These are phyloP conservation scores for Penicillium bovifimosum DNA, from an alignment of 495 filamentous ascomycete genomes.

Conservation along the genomic window DNA sequence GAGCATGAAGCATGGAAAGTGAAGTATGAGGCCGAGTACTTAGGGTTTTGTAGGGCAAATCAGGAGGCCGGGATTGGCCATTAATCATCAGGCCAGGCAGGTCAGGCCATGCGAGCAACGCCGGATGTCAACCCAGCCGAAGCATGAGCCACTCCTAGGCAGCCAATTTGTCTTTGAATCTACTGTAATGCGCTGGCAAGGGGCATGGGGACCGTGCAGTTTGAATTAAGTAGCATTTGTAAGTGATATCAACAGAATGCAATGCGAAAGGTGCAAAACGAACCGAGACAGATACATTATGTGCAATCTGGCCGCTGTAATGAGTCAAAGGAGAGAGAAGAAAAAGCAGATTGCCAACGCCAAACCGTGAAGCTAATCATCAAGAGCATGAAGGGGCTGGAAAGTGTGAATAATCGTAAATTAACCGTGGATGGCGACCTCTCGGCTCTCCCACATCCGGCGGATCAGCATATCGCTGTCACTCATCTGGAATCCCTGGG, in stretches of 20 bases:
- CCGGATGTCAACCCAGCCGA: slow-evolving; percentile 7
- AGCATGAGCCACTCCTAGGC: slow-evolving; percentile 1
- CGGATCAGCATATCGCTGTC: slow-evolving; percentile 42
- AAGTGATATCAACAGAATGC: not conserved
- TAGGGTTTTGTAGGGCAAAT: slow-evolving; percentile 15
- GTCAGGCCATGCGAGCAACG: not conserved
- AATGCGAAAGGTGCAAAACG: not conserved
- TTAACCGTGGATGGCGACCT: slow-evolving; percentile 36
- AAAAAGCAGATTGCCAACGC: slow-evolving; percentile 4
- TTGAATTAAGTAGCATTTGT: not conserved
- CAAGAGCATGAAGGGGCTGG: slow-evolving; percentile 11
- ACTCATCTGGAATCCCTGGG: slow-evolving; percentile 24
- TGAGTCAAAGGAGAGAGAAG: not conserved
- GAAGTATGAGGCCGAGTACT: not conserved
- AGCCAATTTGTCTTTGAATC: not conserved
- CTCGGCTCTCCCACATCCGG: slow-evolving; percentile 46
- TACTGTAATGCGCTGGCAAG: too few species aligned
- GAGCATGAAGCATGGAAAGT: not conserved
- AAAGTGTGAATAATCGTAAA: slow-evolving; percentile 1
- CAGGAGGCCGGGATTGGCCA: slow-evolving; percentile 12
- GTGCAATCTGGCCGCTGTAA: not conserved
- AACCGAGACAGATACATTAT: slow-evolving; percentile 1
- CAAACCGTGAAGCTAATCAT: slow-evolving; percentile 3
- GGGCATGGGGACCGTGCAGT: not conserved
- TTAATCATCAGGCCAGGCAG: slow-evolving; percentile 17